Base-by-base conservation (phyloP, 2,329 filamentous ascomycete genomes). In the Apiospora aurea region DNA sequence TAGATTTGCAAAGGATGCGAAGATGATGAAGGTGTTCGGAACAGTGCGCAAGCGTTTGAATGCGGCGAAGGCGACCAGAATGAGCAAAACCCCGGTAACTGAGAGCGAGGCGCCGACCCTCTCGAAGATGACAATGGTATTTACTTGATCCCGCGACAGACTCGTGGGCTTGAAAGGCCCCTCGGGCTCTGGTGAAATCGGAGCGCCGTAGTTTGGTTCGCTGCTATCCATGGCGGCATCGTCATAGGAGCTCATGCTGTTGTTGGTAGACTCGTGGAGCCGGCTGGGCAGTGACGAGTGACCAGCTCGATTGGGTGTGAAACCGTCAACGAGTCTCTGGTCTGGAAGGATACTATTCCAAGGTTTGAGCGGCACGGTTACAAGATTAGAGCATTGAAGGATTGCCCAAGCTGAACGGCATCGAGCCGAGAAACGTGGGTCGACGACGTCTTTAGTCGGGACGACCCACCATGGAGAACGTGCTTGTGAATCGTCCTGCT, bases 11-110 rank as follows among this genome's bases (percentile, higher is more conserved):
- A 90, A 83, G 26, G 88, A 90, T 7, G 89, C 89, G 75, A 90
- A 90, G 34, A 90, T 83, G 69, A 91, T 90, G 74, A 91, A 91
- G 0, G 87, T 89, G 76, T 90, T 90, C 21, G 89, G 88, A 0
- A 91, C 86, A 26, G 88, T 89, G 18, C 88, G 86, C 24, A 89
- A 82, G 2, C 86, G 81, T 69, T 85, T 88, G 69, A 87, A 87
- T 1, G 85, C 69, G 16, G 80, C 82, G 72, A 87, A 91, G 16
- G 87, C 85, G 72, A 88, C 57, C 73, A 90, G 86, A 71, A 90
- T 87, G 43, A 86, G 79, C 34, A 85, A 71, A 14, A 90, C 85
- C 2, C 86, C 85, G 7, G 86, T 75, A 71, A 90, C 77, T 29
- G 88, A 90, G 72, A 90, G 75, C 18, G 84, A 84, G 13, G 88